Conservation (phyloP, 345 rosid genomes). For the Boechera divaricarpa region DNA sequence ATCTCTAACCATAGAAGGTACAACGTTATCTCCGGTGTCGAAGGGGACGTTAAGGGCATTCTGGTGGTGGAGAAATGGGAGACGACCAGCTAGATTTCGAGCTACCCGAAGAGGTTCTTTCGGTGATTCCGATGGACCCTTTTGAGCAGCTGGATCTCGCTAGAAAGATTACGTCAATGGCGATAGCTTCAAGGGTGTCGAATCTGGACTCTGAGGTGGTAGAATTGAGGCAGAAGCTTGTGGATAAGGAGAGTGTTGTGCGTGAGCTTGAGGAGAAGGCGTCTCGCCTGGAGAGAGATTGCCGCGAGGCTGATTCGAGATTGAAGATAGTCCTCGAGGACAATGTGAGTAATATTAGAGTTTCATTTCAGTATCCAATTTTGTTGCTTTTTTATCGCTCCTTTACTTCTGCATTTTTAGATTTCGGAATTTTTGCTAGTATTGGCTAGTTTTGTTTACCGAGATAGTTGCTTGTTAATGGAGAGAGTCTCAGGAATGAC, state of each 20-base stretch:
- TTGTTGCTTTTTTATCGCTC: conserved; percentile 7
- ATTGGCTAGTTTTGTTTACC: neutral
- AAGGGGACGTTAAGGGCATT: neutral
- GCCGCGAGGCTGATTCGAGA: conserved; percentile 66
- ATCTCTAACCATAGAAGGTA: conserved; percentile 8
- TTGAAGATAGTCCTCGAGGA: conserved; percentile 66
- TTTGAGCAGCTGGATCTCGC: conserved; percentile 98
- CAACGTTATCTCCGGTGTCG: conserved; percentile 9
- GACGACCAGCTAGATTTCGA: conserved; percentile 63
- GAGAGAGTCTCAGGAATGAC: neutral
- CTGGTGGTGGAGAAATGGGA: conserved; percentile 45
- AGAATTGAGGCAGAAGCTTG: conserved; percentile 56
- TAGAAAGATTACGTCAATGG: conserved; percentile 94
- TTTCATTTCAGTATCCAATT: neutral
- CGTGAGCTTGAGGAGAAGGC: conserved; percentile 71
- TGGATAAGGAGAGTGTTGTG: conserved; percentile 69
- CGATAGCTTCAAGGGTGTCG: conserved; percentile 89
- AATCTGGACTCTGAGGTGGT: conserved; percentile 74
- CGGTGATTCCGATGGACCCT: conserved; percentile 89
- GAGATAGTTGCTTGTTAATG: neutral
- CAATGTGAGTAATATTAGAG: conserved; percentile 54
- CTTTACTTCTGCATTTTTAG: neutral
- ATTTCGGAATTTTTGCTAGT: neutral
- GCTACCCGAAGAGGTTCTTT: conserved; percentile 71
- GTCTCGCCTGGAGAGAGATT: conserved; percentile 57